Evolutionary conservation across 495 filamentous ascomycete species (phyloP), one percentile per base, ranked within the genome.

Genomic region (Penicillium verhagenii): DNA sequence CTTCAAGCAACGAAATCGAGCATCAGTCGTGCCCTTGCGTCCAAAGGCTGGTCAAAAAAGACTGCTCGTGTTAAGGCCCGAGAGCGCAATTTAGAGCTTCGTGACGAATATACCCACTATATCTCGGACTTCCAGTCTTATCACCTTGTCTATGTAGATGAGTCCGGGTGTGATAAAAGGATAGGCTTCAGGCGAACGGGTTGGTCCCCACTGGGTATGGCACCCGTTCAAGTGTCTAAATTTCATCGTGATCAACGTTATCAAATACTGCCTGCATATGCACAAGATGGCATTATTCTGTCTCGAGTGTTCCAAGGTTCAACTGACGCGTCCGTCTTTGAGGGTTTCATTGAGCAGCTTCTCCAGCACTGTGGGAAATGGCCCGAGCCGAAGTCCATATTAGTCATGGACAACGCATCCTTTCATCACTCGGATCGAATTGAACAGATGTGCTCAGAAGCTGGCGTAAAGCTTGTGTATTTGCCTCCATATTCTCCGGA

Each of bases 261-360:
- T 46, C 43, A 54, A 4, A 39, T 54, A 18, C 57, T 76, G 38
- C 70, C 66, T 21, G 68, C 67, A 20, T 78, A 76, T 64, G 60
- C 61, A 40, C 58, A 73, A 51, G 69, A 75, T 52, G 66, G 76
- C 20, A 63, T 76, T 35, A 31, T 73, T 46, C 38, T 72, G 4
- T 58, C 61, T 39, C 56, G 56, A 16, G 61, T 78, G 1, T 78
- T 72, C 52, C 37, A 64, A 43, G 72, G 75, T 38, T 69, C 61
- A 24, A 77, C 65, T 45, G 66, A 75, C 63, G 63, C 64, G 33
- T 51, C 52, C 11, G 21, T 75, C 31, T 78, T 78, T 58, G 58
- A 75, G 49, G 62, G 67, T 48, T 78, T 73, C 57, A 68, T 76
- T 48, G 59, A 78, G 57, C 57, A 74, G 58, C 63, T 72, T 31